These are phyloP conservation scores for Lactarius evosmus DNA, from an alignment of 768 basidiomycete species.

Conservation along the genomic window DNA sequence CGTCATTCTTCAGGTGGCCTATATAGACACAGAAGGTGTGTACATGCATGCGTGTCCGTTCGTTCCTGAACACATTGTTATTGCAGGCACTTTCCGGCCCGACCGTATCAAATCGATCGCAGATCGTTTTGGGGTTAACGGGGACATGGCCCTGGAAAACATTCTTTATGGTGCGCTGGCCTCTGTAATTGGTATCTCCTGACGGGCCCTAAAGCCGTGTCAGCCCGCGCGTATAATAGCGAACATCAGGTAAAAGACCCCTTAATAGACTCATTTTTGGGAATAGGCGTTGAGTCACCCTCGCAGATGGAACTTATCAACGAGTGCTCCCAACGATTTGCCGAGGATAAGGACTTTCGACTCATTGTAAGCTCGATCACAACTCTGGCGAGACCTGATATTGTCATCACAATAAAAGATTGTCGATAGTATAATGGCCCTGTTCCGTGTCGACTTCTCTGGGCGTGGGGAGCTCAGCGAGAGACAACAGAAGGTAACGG, in stretches of 20 bases:
- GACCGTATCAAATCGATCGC: conserved; percentile 90
- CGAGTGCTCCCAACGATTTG: conserved; percentile 82
- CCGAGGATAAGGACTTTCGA: conserved; percentile 83
- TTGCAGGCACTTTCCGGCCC: conserved; percentile 84
- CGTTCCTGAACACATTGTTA: background rate
- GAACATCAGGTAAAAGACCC: conserved; percentile 71
- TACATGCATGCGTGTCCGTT: background rate
- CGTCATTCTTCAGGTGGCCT: conserved; percentile 60
- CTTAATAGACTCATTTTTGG: conserved; percentile 8
- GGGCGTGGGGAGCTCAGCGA: conserved; percentile 93
- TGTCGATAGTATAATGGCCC: conserved; percentile 95
- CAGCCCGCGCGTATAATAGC: conserved; percentile 87
- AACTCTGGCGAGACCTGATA: background rate
- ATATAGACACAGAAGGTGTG: conserved; percentile 82
- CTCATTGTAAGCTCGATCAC: conserved; percentile 48
- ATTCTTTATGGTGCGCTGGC: conserved; percentile 70
- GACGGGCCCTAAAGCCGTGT: conserved; percentile 26
- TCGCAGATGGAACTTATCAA: conserved; percentile 86
- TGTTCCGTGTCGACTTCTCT: conserved; percentile 91
- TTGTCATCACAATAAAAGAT: conserved; percentile 49
- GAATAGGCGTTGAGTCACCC: conserved; percentile 10
- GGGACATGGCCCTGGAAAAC: conserved; percentile 82
- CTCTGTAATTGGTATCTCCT: background rate
- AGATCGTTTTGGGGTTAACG: conserved; percentile 91
- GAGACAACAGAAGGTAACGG: conserved; percentile 78